These are phyloP conservation scores for Trichosporon sp. DNA, from an alignment of 1,284 basidiomycete species.

Conservation along the genomic window DNA sequence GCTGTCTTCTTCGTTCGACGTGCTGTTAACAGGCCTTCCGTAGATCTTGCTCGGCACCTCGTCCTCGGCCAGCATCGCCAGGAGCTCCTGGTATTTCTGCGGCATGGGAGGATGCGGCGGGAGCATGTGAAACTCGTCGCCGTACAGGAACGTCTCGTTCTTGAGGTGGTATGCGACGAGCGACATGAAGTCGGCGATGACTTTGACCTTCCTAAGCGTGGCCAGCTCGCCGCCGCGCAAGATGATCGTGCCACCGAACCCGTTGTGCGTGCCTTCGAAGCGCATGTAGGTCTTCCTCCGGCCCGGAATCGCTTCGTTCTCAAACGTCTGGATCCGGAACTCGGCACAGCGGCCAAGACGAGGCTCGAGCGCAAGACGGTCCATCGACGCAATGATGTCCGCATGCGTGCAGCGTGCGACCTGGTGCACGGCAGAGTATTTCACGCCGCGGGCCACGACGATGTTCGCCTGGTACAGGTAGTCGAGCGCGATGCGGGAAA, in stretches of 20 bases:
- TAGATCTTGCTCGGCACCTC: slow-evolving; percentile 20
- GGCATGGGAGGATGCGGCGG: slow-evolving; percentile 59
- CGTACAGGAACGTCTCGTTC: slow-evolving; percentile 91
- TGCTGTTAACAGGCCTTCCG: slow-evolving; percentile 11
- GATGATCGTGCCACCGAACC: slow-evolving; percentile 92
- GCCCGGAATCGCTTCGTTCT: slow-evolving; percentile 87
- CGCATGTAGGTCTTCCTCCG: slow-evolving; percentile 94
- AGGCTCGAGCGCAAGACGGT: slow-evolving; percentile 87
- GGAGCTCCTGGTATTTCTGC: slow-evolving; percentile 44
- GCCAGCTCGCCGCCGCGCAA: slow-evolving; percentile 84
- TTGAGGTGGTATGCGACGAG: slow-evolving; percentile 86
- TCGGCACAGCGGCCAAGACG: slow-evolving; percentile 85
- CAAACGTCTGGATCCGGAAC: slow-evolving; percentile 90
- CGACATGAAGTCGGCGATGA: slow-evolving; percentile 85
- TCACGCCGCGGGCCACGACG: slow-evolving; percentile 87
- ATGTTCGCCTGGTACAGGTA: slow-evolving; percentile 85
- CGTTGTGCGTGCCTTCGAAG: slow-evolving; percentile 89
- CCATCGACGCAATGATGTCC: slow-evolving; percentile 93
- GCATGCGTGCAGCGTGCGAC: slow-evolving; percentile 93
- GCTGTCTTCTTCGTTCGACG: slow-evolving; percentile 11
- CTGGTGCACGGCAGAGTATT: slow-evolving; percentile 80
- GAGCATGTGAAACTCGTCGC: slow-evolving; percentile 83
- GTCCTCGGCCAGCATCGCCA: slow-evolving; percentile 36
- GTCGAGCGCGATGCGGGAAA: slow-evolving; percentile 88
- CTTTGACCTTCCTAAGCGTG: slow-evolving; percentile 81